Base-by-base conservation (phyloP, 371 early-diverging fungal species). In the Mortierella sp. region DNA sequence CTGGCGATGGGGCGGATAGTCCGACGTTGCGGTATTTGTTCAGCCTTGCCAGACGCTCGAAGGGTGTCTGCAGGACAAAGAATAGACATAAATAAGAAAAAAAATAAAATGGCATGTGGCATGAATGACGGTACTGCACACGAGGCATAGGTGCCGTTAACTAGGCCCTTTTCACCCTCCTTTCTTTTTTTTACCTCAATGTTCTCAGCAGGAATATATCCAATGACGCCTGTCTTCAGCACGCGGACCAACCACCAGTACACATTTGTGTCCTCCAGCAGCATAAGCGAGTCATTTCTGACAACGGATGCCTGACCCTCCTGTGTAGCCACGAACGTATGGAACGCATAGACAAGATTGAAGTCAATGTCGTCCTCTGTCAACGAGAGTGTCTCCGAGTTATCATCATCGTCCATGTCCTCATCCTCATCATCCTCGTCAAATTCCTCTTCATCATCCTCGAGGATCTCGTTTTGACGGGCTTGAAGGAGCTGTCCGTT, bases 201-300 rank as follows among this genome's bases (percentile, higher is more conserved):
- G 70, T 95, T 97, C 73, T 97, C 97, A 6, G 97, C 97, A 21
- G 97, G 98, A 46, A 98, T 95, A 72, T 97, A 98, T 17, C 98
- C 98, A 60, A 96, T 92, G 81, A 94, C 93, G 54, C 88, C 88
- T 43, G 90, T 92, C 64, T 92, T 92, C 26, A 94, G 83, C 55
- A 93, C 92, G 66, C 94, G 92, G 19, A 97, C 96, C 34, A 97
- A 84, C 98, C 98, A 97, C 98, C 98, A 98, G 83, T 97, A 97
- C 42, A 90, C 91, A 73, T 98, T 96, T 19, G 91, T 87, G 79
- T 98, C 98, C 79, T 97, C 97, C 78, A 97, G 84, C 58, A 97
- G 84, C 60, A 91, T 90, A 64, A 97, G 78, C 15, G 91, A 86
- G 64, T 97, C 97, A 43, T 94, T 94, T 64, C 94, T 91, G 34